A percentile compares a stretch with the other conserved stretches of the same genome.
Evolutionary conservation across 2,329 filamentous ascomycete species (phyloP).

Genomic region (Colletotrichum scovillei): DNA sequence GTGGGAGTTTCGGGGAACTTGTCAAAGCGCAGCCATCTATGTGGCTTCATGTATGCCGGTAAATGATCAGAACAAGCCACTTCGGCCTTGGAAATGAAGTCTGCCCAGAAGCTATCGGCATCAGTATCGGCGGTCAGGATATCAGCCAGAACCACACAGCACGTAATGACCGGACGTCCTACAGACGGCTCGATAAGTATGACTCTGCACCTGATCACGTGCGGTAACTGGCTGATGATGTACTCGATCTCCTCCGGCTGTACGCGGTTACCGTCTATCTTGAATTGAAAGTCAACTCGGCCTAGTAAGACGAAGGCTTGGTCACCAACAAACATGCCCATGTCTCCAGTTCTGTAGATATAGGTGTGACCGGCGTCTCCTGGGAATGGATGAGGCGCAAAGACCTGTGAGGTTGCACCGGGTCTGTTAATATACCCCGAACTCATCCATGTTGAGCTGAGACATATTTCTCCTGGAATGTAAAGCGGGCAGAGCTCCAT

Average conservation of each 20-base stretch:
- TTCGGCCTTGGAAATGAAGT: background rate
- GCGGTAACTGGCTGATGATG: background rate
- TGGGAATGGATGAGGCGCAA: background rate
- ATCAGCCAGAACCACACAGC: background rate
- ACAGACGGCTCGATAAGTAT: background rate
- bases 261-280: slow-evolving; percentile 9
- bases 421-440: slow-evolving; percentile 5
- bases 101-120: background rate
- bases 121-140: background rate
- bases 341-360: slow-evolving; percentile 3
- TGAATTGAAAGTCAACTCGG: slow-evolving; percentile 4
- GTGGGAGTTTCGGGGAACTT: background rate
- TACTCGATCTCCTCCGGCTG: background rate
- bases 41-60: slow-evolving; percentile 9
- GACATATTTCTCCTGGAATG: background rate
- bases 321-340: background rate
- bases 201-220: background rate
- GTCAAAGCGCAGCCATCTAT: slow-evolving; percentile 5
- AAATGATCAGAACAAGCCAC: slow-evolving; percentile 3
- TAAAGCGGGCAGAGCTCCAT: background rate
- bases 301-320: background rate
- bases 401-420: slow-evolving; percentile 2
- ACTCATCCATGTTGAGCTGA: background rate
- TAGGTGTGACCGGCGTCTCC: slow-evolving; percentile 1
- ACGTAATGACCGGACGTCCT: background rate